These are phyloP conservation scores for Solanum chacoense DNA, from an alignment of 305 asterid species.

Conservation along the genomic window DNA sequence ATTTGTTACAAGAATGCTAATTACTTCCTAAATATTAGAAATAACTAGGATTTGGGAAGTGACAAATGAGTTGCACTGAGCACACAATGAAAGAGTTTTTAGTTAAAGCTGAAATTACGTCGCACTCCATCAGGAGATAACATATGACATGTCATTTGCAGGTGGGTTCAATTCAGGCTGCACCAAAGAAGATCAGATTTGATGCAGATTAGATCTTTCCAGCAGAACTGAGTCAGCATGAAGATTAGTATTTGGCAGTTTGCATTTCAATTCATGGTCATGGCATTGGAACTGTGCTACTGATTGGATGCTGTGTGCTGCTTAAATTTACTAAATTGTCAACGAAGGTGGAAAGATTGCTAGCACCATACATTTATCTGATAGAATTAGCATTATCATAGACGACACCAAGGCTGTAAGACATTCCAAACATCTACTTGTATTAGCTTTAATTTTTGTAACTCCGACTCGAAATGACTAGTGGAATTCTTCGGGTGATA, in stretches of 20 bases:
- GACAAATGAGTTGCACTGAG: neutral
- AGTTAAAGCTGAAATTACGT: neutral
- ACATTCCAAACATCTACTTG: neutral
- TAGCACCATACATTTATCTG: neutral
- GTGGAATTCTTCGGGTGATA: neutral
- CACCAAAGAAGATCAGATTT: constrained; percentile 37
- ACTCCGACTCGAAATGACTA: neutral
- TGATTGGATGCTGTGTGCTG: neutral
- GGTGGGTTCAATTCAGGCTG: constrained; percentile 25
- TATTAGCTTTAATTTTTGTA: neutral
- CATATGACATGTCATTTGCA: neutral
- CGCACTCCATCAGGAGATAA: neutral
- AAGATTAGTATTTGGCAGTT: neutral
- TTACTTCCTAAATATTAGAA: neutral
- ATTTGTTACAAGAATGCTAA: neutral
- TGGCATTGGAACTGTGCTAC: neutral
- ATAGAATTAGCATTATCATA: neutral
- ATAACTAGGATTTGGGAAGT: neutral
- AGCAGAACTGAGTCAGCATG: neutral
- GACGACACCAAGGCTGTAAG: neutral
- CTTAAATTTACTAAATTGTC: neutral
- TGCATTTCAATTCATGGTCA: neutral
- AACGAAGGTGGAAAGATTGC: neutral
- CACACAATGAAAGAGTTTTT: neutral
- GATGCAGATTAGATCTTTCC: constrained; percentile 10